Base-by-base conservation (phyloP, 768 basidiomycete species). In the Mycena venus region DNA sequence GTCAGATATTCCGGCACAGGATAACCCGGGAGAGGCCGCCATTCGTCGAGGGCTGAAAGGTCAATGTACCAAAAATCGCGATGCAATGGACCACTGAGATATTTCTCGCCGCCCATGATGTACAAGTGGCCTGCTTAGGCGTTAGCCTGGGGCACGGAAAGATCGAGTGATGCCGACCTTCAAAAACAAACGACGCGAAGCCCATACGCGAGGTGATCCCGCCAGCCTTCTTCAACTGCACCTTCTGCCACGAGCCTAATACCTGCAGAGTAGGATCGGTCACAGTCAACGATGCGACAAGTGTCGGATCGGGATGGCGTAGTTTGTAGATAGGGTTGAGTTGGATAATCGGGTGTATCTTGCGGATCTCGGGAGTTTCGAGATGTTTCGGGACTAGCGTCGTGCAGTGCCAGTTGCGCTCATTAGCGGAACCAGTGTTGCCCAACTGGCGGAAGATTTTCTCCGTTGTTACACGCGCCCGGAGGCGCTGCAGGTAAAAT, bases 231-330 rank as follows among this genome's bases (percentile, higher is more conserved):
- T 75, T 77, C 27, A 79, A 65, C 49, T 74, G 73, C 12, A 85
- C 71, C 78, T 85, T 85, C 71, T 78, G 71, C 86, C 85, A 86
- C 4, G 83, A 84, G 6, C 86, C 85, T 8, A 77, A 79, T 4
- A 85, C 76, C 64, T 88, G 85, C 21, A 82, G 66, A 21, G 75
- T 68, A 0, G 76, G 72, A 34, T 75, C 59, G 32, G 72, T 80
- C 14, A 83, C 67, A 12, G 67, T 63, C 12, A 78, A 66, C 32
- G 72, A 79, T 21, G 72, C 73, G 4, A 75, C 79, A 14, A 79
- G 59, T 6, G n/a, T 51, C 14, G 83, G 81, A 34, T 83, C 82
- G 3, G 81, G 84, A 71, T 85, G 83, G 17, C 82, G 79, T 17
- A 81, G 75, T 40, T 76, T 47, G n/a, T 75, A 59, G 19, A 78